A percentile compares a stretch with the other conserved stretches of the same genome.
Evolutionary conservation across 2,329 filamentous ascomycete genomes (phyloP).

Genomic region (Gnomoniopsis smithogilvyi): DNA sequence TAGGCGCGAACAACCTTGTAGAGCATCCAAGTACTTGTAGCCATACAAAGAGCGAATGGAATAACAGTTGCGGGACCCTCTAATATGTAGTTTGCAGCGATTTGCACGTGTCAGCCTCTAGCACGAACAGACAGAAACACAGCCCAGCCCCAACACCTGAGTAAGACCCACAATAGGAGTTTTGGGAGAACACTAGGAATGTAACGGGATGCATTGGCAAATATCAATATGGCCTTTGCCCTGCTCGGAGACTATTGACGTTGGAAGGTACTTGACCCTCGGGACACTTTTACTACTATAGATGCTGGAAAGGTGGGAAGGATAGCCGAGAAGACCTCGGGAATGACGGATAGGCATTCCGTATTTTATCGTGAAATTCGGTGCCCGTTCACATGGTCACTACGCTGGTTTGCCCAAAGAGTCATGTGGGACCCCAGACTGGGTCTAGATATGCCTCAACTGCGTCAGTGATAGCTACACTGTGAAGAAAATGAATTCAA

Average conservation of each 20-base stretch:
- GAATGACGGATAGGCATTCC: not conserved
- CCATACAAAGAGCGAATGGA: not conserved
- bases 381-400: not conserved
- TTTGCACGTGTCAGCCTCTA: not conserved
- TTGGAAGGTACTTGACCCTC: not conserved
- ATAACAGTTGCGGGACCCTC: not conserved
- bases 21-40: too few species aligned
- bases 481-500: not conserved
- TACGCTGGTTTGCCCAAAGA: not conserved
- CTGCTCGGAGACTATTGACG: not conserved
- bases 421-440: not conserved
- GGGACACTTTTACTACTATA: not conserved
- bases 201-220: not conserved
- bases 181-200: not conserved
- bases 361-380: not conserved
- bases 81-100: not conserved
- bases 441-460: not conserved
- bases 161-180: not conserved
- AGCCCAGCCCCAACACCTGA: not conserved
- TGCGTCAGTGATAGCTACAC: not conserved
- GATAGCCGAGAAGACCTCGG: constrained; percentile 4
- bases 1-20: too few species aligned
- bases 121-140: not conserved
- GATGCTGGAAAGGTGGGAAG: not conserved
- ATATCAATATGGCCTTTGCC: not conserved